These are phyloP conservation scores for Rhizopus delemar DNA, from an alignment of 371 early-diverging fungal genomes.

Conservation along the genomic window DNA sequence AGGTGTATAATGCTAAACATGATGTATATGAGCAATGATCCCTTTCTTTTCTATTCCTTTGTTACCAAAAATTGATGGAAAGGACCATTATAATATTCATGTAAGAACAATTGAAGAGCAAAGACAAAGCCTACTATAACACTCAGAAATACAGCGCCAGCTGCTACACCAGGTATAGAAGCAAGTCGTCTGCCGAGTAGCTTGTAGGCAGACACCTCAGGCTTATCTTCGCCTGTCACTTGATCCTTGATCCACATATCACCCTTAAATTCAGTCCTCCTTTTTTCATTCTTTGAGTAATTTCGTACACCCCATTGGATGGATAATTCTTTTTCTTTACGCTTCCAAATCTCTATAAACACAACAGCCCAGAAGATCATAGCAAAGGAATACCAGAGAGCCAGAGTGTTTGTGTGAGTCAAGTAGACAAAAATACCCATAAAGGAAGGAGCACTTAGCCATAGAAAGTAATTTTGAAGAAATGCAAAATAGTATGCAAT, in stretches of 20 bases:
- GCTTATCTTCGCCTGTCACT: constrained; percentile 73
- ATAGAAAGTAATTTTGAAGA: constrained; percentile 80
- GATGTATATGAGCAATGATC: background rate
- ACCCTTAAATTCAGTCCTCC: constrained; percentile 70
- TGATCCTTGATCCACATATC: constrained; percentile 62
- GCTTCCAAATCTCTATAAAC: constrained; percentile 81
- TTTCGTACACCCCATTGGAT: constrained; percentile 77
- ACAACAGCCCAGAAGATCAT: constrained; percentile 73
- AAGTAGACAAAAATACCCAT: constrained; percentile 66
- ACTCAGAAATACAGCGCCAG: constrained; percentile 64
- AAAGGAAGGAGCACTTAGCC: constrained; percentile 68
- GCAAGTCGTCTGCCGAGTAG: constrained; percentile 65
- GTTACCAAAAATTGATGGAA: constrained; percentile 48
- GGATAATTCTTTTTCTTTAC: constrained; percentile 71
- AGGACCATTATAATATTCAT: constrained; percentile 85
- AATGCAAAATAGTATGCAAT: constrained; percentile 91
- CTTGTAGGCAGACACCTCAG: constrained; percentile 69
- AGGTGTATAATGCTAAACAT: constrained; percentile 65
- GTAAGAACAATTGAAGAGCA: constrained; percentile 72
- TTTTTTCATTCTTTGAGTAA: constrained; percentile 61
- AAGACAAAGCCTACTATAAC: constrained; percentile 72
- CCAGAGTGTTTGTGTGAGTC: constrained; percentile 52
- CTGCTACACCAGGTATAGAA: constrained; percentile 63
- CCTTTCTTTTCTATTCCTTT: background rate
- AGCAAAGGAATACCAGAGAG: constrained; percentile 64